Base-by-base conservation (phyloP, 371 early-diverging fungal genomes). In the Batkoa obscura region DNA sequence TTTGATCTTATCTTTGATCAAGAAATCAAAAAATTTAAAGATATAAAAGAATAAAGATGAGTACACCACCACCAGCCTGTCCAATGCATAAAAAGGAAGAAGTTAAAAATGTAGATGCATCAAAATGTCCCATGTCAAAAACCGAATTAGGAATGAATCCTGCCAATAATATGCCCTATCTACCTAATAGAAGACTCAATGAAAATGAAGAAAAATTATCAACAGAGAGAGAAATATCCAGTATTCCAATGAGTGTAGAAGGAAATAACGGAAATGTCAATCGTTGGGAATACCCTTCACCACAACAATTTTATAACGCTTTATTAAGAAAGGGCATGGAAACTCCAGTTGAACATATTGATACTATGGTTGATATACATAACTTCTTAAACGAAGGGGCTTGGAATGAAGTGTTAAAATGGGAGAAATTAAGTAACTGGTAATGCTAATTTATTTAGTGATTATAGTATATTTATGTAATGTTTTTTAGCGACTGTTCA, bases 271-370 rank as follows among this genome's bases (percentile, higher is more conserved):
- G 63, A 3, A 43, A 47, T 49, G 71, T 31, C 64, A 68, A 4
- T 58, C 64, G 3, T n/a, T 95, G 96, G 96, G 69, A 89, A 13
- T 95, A 95, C 63, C 96, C 96, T 2, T 87, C 88, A 6, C 88
- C 90, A 60, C 91, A 92, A 64, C 85, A 86, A 81, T 90, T 89
- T 56, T 89, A 79, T 65, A 86, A 90, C 60, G 94, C 96, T 2
- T 83, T 95, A 83, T 77, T 74, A 60, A 79, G 92, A 55, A 95
- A 93, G 65, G 84, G 81, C 66, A 88, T 84, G 84, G 64, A 72
- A 32, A 78, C 94, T 0, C 66, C 77, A 0, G 84, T 78, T 58
- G 57, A 67, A 1, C 84, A 86, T 61, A 81, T 89, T 75, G 61
- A 71, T 32, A 67, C 74, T n/a, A 79, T 90, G 13, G 84, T 90